Evolutionary conservation across 1,284 basidiomycete species (phyloP), one percentile per base, ranked within the genome.

Genomic region (Anthracocystis panici-leucophaei): DNA sequence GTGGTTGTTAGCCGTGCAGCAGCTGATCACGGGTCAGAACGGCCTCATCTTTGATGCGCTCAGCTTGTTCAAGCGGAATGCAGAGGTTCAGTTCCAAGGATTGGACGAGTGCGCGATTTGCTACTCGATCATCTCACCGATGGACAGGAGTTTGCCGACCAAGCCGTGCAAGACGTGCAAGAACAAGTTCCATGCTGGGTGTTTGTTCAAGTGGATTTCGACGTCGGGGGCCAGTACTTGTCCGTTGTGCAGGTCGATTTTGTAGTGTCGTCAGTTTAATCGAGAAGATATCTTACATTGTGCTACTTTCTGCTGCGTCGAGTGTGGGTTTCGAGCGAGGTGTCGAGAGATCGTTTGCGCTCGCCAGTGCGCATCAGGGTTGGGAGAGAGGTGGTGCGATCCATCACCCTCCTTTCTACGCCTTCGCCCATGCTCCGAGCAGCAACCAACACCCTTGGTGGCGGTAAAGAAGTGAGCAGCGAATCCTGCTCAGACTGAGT

Each of bases 61-160:
- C n/a, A 90, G 90, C 18, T 87, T 97, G 65, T 99, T 97, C 89
- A 97, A 96, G 87, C 93, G 92, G 87, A 99, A 98, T 95, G 97
- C 86, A 91, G 83, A 85, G 64, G 79, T 81, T 23, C 82, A 83
- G 49, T 85, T 85, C 61, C 78, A 79, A 33, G 83, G 83, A 1
- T 62, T 81, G 42, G 83, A 85, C 44, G 82, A 83, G 52, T 84
- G 83, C 45, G 82, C 82, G 29, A 83, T 85, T 59, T 86, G 84
- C 75, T 86, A 85, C 86, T 96, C 94, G 12, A 94, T 98, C 82
- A 96, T 99, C 82, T 93, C 92, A 71, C 91, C 95, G 29, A 92
- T 91, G 84, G 97, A 99, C 82, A 90, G 92, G 7, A 92, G 90
- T 62, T 87, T 99, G 38, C 96, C 97, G 0, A 91, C 90, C 74